Conservation (phyloP, 176 grass and related monocot genomes). For the Tillandsia leiboldiana region DNA sequence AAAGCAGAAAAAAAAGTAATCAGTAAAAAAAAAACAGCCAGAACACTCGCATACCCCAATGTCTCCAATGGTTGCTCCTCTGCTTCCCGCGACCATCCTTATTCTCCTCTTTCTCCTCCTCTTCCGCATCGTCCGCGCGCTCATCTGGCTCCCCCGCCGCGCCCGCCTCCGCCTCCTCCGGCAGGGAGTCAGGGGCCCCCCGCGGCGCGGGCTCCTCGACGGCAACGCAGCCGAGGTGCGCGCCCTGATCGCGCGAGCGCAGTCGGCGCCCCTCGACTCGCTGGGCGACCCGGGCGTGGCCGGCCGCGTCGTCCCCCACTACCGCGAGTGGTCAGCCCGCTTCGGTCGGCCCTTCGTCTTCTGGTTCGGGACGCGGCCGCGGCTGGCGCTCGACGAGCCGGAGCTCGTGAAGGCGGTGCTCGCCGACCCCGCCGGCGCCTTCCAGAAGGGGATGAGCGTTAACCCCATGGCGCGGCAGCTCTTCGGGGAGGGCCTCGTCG, state of each 20-base stretch:
- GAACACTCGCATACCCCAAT: background rate
- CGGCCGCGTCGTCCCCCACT: constrained; percentile 45
- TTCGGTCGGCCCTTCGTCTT: constrained; percentile 53
- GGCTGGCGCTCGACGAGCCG: constrained; percentile 46
- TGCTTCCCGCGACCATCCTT: constrained; percentile 18
- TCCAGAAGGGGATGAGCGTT: constrained; percentile 20
- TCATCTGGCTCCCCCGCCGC: constrained; percentile 38
- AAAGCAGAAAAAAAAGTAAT: no score
- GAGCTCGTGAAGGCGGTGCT: constrained; percentile 39
- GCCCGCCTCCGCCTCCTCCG: constrained; percentile 28
- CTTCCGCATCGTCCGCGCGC: constrained; percentile 25
- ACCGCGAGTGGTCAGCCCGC: constrained; percentile 32
- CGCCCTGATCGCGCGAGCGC: constrained; percentile 16
- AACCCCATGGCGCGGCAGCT: constrained; percentile 53
- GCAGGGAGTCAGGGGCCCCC: constrained; percentile 42
- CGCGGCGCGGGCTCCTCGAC: constrained; percentile 29
- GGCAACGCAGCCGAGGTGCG: constrained; percentile 37
- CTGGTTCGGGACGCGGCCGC: constrained; percentile 51
- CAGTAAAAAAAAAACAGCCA: background rate
- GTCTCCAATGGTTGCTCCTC: background rate
- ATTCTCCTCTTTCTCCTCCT: constrained; percentile 17
- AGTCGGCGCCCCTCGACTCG: constrained; percentile 35
- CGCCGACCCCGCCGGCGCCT: constrained; percentile 38
- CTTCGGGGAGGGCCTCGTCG: constrained; percentile 43
- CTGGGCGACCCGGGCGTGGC: constrained; percentile 38